Evolutionary conservation across 306 rosid genomes (phyloP), one percentile per base, ranked within the genome.

Genomic region (Canavalia ensiformis): DNA sequence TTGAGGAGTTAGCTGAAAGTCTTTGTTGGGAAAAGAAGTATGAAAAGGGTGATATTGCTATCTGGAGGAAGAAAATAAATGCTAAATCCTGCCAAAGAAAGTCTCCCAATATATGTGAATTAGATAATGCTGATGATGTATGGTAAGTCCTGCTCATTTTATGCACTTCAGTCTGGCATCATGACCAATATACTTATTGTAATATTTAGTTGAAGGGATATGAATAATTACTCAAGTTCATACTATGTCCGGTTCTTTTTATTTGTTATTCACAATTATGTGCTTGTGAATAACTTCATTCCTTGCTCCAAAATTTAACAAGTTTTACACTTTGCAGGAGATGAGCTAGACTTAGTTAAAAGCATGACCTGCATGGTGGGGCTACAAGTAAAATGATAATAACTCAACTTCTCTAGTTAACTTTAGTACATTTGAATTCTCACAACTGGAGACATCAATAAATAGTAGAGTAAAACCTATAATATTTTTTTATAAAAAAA

Each of bases 21-120:
- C 97, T 93, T 76, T 96, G 99, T 76, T 96, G 98, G 99, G 99
- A 90, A 86, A 96, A 96, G 83, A 96, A 92, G 86, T 96, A 92
- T 58, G 99, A 96, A 91, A 92, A 93, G 82, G 99, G 94, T 55
- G 99, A 96, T 84, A 89, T 93, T 67, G 99, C 99, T 66, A 93
- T 96, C 72, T 96, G 89, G 87, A 91, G 89, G 86, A 96, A 96
- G 81, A 93, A 88, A 72, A 59, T 78, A 72, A 89, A 89, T 78
- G 86, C 86, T 10, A 88, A 92, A 78, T 89, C 92, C 76, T 96
- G 98, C 89, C 81, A 18, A 75, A 90, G 85, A 74, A 84, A 89
- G 78, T 79, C 94, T 54, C 71, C 67, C 34, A 59, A 82, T 30
- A 37, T 83, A 47, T 93, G 99, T 68, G 85, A 74, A 70, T 77